Base-by-base conservation (phyloP, 2,329 filamentous ascomycete genomes). In the Colletotrichum orchidophilum region DNA sequence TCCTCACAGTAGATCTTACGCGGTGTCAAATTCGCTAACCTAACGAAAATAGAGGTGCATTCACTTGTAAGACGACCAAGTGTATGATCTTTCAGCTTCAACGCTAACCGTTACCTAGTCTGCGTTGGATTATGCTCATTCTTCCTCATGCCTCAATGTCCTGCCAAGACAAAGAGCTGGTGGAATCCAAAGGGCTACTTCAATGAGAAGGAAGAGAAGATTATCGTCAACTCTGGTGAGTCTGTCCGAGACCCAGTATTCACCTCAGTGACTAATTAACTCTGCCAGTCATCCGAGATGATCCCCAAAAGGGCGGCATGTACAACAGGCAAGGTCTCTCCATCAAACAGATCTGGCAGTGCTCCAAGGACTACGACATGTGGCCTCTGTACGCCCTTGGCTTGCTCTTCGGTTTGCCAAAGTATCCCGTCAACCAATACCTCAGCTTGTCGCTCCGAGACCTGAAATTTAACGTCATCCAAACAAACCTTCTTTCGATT, bases 291-390 rank as follows among this genome's bases (percentile, higher is more conserved):
- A 79, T 83, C 2, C 84, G 88, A 2, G 88, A 91, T 62, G 88
- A 89, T 69, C 87, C 87, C 1, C 83, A 83, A 4, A 87, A 87
- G 75, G 83, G 84, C 49, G 84, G 85, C 60, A 89, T 91, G 86
- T 86, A 90, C 75, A 90, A 90, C 68, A 84, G 88, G 6, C 83
- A 90, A 75, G 84, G 84, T 0, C 81, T 90, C n/a, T 86, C 84
- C 0, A 79, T 81, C 2, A 80, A 78, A 9, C 79, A 83, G 3
- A 81, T 89, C 1, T 87, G 85, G 83, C 76, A 84, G 18, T 82
- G 84, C 4, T 75, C 89, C 7, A 81, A 79, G 2, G 88, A 90
- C 74, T 90, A 87, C 67, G 86, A 90, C 71, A 80, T 91, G 67
- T 91, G 86, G 86, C 86, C 86, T 0, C 75, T 87, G 12, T 90